Conservation (phyloP, 139 green algal genomes). For the Chlamydomonas sp. region DNA sequence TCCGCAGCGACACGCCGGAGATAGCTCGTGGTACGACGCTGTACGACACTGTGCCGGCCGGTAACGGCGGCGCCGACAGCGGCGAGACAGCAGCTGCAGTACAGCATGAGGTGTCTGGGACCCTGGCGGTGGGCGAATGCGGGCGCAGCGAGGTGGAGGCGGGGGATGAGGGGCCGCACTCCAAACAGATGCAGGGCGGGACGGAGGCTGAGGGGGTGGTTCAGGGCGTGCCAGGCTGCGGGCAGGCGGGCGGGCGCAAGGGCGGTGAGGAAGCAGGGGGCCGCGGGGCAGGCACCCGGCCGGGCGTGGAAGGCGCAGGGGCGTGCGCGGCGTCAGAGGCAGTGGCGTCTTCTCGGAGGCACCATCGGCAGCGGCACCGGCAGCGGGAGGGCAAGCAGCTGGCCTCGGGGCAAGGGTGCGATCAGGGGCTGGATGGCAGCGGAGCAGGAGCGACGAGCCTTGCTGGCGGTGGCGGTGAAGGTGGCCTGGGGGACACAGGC, state of each 20-base stretch:
- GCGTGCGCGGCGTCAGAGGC: not conserved
- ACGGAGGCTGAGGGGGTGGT: not conserved
- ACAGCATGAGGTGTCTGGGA: not conserved
- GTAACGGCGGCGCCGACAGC: not conserved
- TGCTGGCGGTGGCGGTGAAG: too few relatives aligned
- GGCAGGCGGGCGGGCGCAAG: too few relatives aligned
- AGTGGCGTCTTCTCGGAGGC: not conserved
- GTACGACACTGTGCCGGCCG: not conserved
- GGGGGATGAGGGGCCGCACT: not conserved
- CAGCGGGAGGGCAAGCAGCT: conserved; percentile 13
- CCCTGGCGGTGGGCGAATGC: not conserved
- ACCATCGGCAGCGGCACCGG: conserved; percentile 26
- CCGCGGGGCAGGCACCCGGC: too few relatives aligned
- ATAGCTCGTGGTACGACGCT: conserved; percentile 71
- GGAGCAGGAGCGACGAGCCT: not conserved
- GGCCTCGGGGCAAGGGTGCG: not conserved
- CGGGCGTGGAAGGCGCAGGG: not conserved
- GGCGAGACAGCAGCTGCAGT: not conserved
- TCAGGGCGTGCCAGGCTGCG: not conserved
- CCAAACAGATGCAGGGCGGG: not conserved
- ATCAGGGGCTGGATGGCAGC: too few relatives aligned
- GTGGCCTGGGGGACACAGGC: too few relatives aligned
- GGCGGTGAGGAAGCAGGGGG: too few relatives aligned
- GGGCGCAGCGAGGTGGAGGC: not conserved
- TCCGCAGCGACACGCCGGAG: conserved; percentile 30